Evolutionary conservation across 805 yeast genomes (phyloP).

Genomic region (Yamadazyma olivae): DNA sequence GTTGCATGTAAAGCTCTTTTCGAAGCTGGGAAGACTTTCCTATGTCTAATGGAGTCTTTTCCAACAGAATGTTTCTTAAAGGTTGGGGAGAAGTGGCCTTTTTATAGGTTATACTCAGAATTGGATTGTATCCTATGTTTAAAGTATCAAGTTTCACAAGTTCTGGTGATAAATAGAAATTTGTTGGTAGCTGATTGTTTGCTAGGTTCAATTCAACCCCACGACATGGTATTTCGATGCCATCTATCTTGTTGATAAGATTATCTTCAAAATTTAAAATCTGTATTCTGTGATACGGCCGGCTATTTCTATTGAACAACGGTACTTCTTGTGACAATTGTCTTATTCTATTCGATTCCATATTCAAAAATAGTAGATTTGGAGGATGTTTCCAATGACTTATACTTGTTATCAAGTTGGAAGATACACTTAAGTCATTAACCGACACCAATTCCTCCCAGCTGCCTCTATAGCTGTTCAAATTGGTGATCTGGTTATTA

Average conservation of each 20-base stretch:
- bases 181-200: background rate
- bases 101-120: conserved; percentile 1
- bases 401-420: background rate
- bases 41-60: too few relatives aligned
- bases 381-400: conserved; percentile 21
- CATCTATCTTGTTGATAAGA: background rate
- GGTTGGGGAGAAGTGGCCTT: conserved; percentile 2
- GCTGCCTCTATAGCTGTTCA: conserved; percentile 19
- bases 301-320: conserved; percentile 2
- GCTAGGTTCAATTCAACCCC: background rate
- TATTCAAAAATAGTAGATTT: conserved; percentile 19
- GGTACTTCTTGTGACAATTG: conserved; percentile 1
- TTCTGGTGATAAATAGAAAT: conserved; percentile 1
- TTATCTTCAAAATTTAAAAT: conserved; percentile 1
- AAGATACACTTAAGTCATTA: conserved; percentile 14
- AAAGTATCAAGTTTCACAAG: conserved; percentile 1
- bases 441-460: conserved; percentile 26
- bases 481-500: conserved; percentile 18
- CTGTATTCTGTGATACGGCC: background rate
- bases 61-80: background rate
- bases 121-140: background rate
- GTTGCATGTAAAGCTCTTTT: background rate
- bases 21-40: too few relatives aligned
- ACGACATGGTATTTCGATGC: conserved; percentile 3
- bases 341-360: conserved; percentile 20